Percentiles rank a stretch among this genome's conserved stretches.
Conservation (phyloP, 306 rosid species). For the Comarum palustre region DNA sequence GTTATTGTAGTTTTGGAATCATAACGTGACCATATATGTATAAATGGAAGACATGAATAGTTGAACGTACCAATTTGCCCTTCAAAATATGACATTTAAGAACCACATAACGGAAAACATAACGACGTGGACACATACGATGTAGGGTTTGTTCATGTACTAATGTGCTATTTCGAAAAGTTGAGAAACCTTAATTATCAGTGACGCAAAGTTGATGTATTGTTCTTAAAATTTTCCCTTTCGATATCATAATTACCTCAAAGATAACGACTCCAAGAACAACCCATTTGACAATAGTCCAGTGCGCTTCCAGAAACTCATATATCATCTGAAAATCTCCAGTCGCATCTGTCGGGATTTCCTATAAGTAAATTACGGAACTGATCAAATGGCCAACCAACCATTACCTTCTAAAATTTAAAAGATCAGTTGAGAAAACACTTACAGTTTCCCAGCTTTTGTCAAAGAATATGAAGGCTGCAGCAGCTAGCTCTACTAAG, state of each 20-base stretch:
- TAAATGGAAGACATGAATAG: too few relatives aligned
- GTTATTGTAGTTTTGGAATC: too few relatives aligned
- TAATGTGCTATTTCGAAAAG: too few relatives aligned
- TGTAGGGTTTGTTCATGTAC: too few relatives aligned
- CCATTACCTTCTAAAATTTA: neutral
- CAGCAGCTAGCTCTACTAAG: slow-evolving; percentile 76
- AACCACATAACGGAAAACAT: too few relatives aligned
- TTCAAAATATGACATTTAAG: too few relatives aligned
- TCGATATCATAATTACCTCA: slow-evolving; percentile 52
- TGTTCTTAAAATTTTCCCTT: too few relatives aligned
- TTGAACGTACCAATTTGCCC: too few relatives aligned
- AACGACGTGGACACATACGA: too few relatives aligned
- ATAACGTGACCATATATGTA: too few relatives aligned
- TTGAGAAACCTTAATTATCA: too few relatives aligned
- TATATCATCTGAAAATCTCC: slow-evolving; percentile 75
- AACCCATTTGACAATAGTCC: slow-evolving; percentile 77
- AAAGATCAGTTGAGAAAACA: slow-evolving; percentile 9
- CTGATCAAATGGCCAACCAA: slow-evolving; percentile 31
- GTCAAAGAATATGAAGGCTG: slow-evolving; percentile 81
- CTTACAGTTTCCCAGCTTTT: slow-evolving; percentile 82
- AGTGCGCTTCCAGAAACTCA: slow-evolving; percentile 56
- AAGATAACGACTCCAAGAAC: slow-evolving; percentile 79
- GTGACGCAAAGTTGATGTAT: too few relatives aligned
- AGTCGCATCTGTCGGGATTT: slow-evolving; percentile 68
- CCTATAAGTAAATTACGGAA: slow-evolving; percentile 40